Base-by-base conservation (phyloP, 2,329 filamentous ascomycete species). In the Tolypocladium inflatum region DNA sequence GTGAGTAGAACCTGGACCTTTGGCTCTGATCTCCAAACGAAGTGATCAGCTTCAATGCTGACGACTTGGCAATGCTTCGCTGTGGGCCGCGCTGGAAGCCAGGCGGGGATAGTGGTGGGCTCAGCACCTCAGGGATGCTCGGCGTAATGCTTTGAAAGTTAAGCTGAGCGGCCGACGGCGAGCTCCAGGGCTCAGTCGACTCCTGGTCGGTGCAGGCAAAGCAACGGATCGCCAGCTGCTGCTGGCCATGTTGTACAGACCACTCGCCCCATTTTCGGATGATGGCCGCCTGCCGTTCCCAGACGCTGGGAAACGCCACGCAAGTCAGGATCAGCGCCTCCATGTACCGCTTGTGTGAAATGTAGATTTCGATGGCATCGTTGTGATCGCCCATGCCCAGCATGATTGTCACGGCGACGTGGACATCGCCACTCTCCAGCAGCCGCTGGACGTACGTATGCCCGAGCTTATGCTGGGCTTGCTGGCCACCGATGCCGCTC, bases 261-360 rank as follows among this genome's bases (percentile, higher is more conserved):
- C 89, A 87, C 67, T 97, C 93, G 59, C 94, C 94, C 94, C 94
- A 99, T 77, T 94, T 93, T 65, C 90, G 86, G 62, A 97, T 85
- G 54, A 99, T 84, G 65, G 89, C 88, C 15, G 89, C 87, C 71
- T 96, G 91, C 38, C 93, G 84, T 66, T 94, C 89, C 94, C 94
- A 99, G 60, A 97, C 92, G 0, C 81, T 77, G 0, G 93, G 91
- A 66, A 88, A 91, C 33, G 88, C 82, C 15, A 97, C 78, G 66
- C 91, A 95, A 0, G 91, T 89, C 63, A 99, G 80, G 17, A 99
- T 82, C 38, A 97, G 80, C 2, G 94, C 93, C 74, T 99, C 94
- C 87, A 99, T 89, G 70, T 88, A 96, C 66, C 87, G 87, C 71
- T 88, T 91, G 63, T 94, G 91, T 13, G 92, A 96, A 38, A 96